Evolutionary conservation across 2,329 filamentous ascomycete genomes (phyloP).

Genomic region (Aspergillus sp.): DNA sequence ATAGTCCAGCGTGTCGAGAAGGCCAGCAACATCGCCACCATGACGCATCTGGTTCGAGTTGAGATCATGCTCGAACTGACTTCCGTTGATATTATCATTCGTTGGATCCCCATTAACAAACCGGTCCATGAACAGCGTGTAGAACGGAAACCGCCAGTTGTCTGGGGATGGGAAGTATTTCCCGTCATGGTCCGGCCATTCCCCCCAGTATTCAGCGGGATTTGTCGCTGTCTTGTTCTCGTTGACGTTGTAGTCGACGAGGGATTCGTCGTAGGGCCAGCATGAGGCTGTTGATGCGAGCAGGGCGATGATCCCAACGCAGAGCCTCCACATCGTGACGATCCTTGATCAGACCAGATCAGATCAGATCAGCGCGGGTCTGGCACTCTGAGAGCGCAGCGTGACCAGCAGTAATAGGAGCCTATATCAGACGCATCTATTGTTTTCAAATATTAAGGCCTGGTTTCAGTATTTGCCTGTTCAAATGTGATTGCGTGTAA

Average conservation of each 20-base stretch:
- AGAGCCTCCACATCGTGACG: neutral
- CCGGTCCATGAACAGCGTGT: slow-evolving; percentile 63
- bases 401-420: too few species aligned
- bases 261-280: slow-evolving; percentile 52
- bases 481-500: too few species aligned
- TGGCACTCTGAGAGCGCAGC: slow-evolving; percentile 1
- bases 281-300: neutral
- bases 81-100: slow-evolving; percentile 64
- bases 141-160: slow-evolving; percentile 67
- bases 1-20: slow-evolving; percentile 63
- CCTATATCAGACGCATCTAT: too few species aligned
- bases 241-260: slow-evolving; percentile 61
- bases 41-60: slow-evolving; percentile 62
- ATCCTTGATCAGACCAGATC: too few species aligned
- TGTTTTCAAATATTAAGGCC: too few species aligned
- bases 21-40: slow-evolving; percentile 59
- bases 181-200: slow-evolving; percentile 50
- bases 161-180: slow-evolving; percentile 54
- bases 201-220: slow-evolving; percentile 56
- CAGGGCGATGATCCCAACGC: neutral
- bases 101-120: slow-evolving; percentile 65
- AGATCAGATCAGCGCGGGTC: neutral
- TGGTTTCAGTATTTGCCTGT: too few species aligned
- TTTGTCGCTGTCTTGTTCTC: slow-evolving; percentile 54
- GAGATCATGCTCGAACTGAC: slow-evolving; percentile 60